Base-by-base conservation (phyloP, 78 protist genomes). In the slime mould (Dictyostelium discoideum) region DNA sequence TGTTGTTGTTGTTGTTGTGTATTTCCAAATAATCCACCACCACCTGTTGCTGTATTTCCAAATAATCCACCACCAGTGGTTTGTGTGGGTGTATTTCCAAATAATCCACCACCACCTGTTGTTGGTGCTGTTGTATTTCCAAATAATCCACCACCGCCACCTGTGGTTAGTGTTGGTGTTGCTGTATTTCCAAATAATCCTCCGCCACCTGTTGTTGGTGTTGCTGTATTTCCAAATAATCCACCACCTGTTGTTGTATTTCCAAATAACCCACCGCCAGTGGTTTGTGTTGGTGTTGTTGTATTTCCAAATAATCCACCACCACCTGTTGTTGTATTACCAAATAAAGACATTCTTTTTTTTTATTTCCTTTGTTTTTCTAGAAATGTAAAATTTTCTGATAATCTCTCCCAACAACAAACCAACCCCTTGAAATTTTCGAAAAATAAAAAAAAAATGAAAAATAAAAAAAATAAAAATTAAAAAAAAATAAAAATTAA, bases 191-290 rank as follows among this genome's bases (percentile, higher is more conserved):
- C 89, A 67, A 85, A 85, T 13, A 85, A 46, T n/a, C 42, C 44
- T 5, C 85, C 65, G 1, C 76, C 76, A 3, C 37, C 37, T 1
- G 37, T 32, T 60, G 67, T 8, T 63, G 93, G 32, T 87, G 78
- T 13, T 3, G 78, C n/a, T 76, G 92, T 10, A 40, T 16, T 16
- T n/a, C 87, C 87, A 88, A 88, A 88, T 22, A 88, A 78, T 16
- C 86, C 76, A 67, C 76, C 78, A 32, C 85, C 13, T 85, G 69
- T 14, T 85, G 83, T 18, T 44, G 85, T 24, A 42, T 79, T 67
- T 18, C 89, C 89, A 67, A 85, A 85, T 13, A 85, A 46, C 24
- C 42, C 44, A 6, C 85, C 65, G 1, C 44, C 42, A 13, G 32
- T 13, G 3, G 24, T 7, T 29, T 46, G 18, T 10, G 76, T 3